Percentiles rank a stretch among this genome's conserved stretches.
Evolutionary conservation across 768 basidiomycete species (phyloP).

Genomic region (Pholiota microspora): DNA sequence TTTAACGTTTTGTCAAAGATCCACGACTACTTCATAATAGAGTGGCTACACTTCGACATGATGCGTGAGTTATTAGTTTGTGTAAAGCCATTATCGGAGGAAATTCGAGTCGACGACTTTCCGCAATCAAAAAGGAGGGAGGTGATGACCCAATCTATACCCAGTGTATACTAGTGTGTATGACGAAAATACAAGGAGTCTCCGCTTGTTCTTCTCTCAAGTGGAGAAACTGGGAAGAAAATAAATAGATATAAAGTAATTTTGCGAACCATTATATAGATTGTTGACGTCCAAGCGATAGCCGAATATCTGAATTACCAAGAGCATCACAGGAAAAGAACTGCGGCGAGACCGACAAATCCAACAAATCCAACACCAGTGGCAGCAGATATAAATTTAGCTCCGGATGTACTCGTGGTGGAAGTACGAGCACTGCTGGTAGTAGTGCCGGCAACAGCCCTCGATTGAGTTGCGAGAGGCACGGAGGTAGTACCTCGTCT

Average conservation of each 20-base stretch:
- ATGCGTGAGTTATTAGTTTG: no score
- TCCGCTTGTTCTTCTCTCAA: no score
- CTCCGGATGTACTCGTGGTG: conserved; percentile 15
- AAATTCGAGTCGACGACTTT: no score
- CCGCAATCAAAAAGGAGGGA: no score
- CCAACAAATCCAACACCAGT: conserved; percentile 18
- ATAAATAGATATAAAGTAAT: not conserved
- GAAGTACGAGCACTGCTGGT: conserved; percentile 9
- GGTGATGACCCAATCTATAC: no score
- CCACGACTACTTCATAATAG: no score
- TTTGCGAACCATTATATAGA: not conserved
- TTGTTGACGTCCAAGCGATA: not conserved
- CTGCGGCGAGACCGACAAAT: conserved; percentile 21
- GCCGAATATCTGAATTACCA: not conserved
- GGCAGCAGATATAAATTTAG: conserved; percentile 10
- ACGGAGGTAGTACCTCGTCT: conserved; percentile 9
- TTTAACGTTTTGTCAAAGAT: no score
- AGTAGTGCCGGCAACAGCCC: conserved; percentile 6
- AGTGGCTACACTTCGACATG: no score
- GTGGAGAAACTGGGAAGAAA: not conserved
- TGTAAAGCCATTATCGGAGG: no score
- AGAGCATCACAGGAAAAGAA: conserved; percentile 16
- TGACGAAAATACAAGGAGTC: no score
- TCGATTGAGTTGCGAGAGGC: conserved; percentile 7
- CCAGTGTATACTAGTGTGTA: no score